Evolutionary conservation across 352 stramenopile genomes (phyloP).

Genomic region (Globisporangium splendens): DNA sequence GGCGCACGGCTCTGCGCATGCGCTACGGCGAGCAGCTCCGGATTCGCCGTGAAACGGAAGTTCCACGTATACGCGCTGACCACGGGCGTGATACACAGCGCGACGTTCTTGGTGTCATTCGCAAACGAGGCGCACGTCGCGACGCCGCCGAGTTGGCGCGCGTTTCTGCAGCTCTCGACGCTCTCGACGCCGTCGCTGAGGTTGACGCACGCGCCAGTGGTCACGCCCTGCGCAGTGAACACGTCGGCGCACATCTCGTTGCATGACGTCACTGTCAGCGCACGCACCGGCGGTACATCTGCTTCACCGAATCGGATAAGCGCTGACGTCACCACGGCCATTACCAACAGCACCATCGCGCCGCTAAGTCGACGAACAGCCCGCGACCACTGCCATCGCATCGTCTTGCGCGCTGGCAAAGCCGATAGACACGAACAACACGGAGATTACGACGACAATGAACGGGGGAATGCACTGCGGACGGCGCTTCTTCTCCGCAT

Average conservation of each 20-base stretch:
- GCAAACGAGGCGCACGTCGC: slow-evolving; percentile 1
- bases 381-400: slow-evolving; percentile 5
- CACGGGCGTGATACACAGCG: slow-evolving; percentile 10
- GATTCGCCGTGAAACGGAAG: slow-evolving; percentile 4
- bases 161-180: background rate
- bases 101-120: background rate
- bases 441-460: too few relatives aligned
- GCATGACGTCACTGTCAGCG: slow-evolving; percentile 1
- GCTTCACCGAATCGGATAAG: too few relatives aligned
- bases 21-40: slow-evolving; percentile 9
- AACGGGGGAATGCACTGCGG: too few relatives aligned
- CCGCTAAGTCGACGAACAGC: background rate
- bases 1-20: background rate
- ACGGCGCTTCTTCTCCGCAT: too few relatives aligned
- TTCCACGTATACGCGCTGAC: slow-evolving; percentile 6
- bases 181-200: background rate
- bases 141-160: background rate
- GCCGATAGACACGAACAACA: too few relatives aligned
- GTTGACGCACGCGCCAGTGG: slow-evolving; percentile 4
- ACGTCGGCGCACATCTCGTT: slow-evolving; percentile 9
- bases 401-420: background rate
- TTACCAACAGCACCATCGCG: background rate
- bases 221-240: background rate
- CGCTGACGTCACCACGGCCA: background rate
- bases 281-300: background rate